Base-by-base conservation (phyloP, 2,329 filamentous ascomycete genomes). In the Fusarium avenaceum region DNA sequence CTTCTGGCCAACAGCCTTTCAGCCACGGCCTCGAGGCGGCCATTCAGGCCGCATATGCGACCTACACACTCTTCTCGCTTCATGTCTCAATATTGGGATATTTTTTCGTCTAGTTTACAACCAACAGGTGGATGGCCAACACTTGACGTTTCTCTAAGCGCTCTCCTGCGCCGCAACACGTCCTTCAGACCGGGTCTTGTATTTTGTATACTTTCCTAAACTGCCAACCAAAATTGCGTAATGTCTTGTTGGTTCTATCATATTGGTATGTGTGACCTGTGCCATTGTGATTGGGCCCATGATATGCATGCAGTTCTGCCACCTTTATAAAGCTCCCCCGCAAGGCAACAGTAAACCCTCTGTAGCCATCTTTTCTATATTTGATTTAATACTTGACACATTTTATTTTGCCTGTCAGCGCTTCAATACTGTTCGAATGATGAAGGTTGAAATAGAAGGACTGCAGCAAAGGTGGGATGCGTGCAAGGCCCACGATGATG, bases 401-500 rank as follows among this genome's bases (percentile, higher is more conserved):
- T 3, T n/a, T n/a, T 10, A 9, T 17, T 10, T 7, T 19, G 14
- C 10, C n/a, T 38, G 30, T 19, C 4, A 10, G 15, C 17, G 9
- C 6, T 28, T 14, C 6, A 14, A 9, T 19, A 20, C 20, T 28
- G 1, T 28, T 28, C 2, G 6, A 33, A 22, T 7, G 3, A 49
- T 49, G 46, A 28, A 28, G 13, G 9, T 26, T 13, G 46, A 39
- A 33, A n/a, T 49, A 4, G 32, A 49, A 17, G n/a, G 6, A 13
- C 11, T 57, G 20, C 46, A 50, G 13, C 44, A 43, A 3, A 28
- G 13, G 6, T 58, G 55, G 47, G n/a, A 32, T 7, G 26, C 19
- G 2, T 52, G 47, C 40, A 58, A 32, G 20, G 47, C 55, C 22
- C 47, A 58, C 7, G 55, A 58, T 28, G 55, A 58, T 22, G 39